These are phyloP conservation scores for Penicillium sp. DNA, from an alignment of 2,329 filamentous ascomycete species.

Conservation along the genomic window DNA sequence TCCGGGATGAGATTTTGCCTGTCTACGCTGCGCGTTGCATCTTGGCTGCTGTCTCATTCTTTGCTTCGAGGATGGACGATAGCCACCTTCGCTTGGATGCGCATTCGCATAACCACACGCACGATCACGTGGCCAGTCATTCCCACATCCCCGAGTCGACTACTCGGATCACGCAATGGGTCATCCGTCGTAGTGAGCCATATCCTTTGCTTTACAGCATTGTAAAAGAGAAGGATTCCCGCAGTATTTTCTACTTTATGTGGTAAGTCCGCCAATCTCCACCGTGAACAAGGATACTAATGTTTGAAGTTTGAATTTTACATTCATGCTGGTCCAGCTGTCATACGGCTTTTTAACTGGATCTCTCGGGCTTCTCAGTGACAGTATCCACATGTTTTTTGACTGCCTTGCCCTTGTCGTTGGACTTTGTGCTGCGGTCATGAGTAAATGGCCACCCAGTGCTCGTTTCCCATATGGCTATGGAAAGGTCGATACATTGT, in stretches of 20 bases:
- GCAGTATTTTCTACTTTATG: slow-evolving; percentile 97
- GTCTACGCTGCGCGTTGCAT: slow-evolving; percentile 29
- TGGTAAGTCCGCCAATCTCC: slow-evolving; percentile 54
- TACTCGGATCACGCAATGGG: slow-evolving; percentile 68
- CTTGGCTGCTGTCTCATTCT: slow-evolving; percentile 31
- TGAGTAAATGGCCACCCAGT: slow-evolving; percentile 95
- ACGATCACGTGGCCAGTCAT: slow-evolving; percentile 29
- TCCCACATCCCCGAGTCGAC: slow-evolving; percentile 44
- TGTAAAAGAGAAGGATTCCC: slow-evolving; percentile 84
- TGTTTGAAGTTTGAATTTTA: slow-evolving; percentile 73
- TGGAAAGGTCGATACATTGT: slow-evolving; percentile 93
- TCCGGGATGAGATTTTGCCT: slow-evolving; percentile 26
- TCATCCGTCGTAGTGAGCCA: slow-evolving; percentile 67
- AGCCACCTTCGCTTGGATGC: slow-evolving; percentile 23
- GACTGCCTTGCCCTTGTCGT: slow-evolving; percentile 92
- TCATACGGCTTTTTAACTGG: slow-evolving; percentile 93
- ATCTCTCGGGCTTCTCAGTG: slow-evolving; percentile 89
- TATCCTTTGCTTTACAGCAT: slow-evolving; percentile 84
- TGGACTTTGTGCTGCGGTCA: slow-evolving; percentile 85
- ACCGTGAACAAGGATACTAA: slow-evolving; percentile 15
- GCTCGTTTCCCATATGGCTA: slow-evolving; percentile 90
- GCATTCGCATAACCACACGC: slow-evolving; percentile 34
- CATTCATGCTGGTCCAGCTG: slow-evolving; percentile 91
- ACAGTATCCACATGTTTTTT: slow-evolving; percentile 99
- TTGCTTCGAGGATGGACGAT: slow-evolving; percentile 36